Conservation (phyloP, 352 stramenopile genomes). For the Phytophthora nicotianae region DNA sequence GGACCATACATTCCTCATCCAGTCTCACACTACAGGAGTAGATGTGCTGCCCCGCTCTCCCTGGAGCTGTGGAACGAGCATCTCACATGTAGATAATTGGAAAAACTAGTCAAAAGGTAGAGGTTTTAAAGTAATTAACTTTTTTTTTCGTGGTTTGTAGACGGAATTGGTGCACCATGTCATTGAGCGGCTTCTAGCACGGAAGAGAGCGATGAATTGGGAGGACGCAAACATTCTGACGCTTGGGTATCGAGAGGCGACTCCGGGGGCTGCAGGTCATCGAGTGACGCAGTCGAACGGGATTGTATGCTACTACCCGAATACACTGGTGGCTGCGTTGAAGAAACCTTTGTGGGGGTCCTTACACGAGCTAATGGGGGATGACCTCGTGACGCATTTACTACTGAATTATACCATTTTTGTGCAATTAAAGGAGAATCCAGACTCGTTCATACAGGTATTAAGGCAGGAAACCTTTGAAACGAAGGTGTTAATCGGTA, state of each 20-base stretch:
- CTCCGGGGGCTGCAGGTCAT: constrained; percentile 49
- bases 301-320: constrained; percentile 77
- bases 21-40: constrained; percentile 4
- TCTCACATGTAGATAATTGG: constrained; percentile 40
- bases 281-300: constrained; percentile 59
- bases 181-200: constrained; percentile 54
- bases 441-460: constrained; percentile 66
- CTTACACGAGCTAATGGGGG: constrained; percentile 62
- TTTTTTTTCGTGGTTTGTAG: constrained; percentile 23
- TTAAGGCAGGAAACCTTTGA: neutral
- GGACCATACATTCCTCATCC: constrained; percentile 47
- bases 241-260: constrained; percentile 65
- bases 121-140: neutral
- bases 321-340: constrained; percentile 66
- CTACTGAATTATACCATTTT: constrained; percentile 70
- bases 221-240: constrained; percentile 69
- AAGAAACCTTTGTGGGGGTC: constrained; percentile 60
- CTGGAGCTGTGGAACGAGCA: constrained; percentile 37
- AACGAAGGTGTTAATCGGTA: neutral
- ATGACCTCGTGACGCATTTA: constrained; percentile 71
- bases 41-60: constrained; percentile 33
- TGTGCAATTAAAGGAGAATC: constrained; percentile 35
- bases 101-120: neutral
- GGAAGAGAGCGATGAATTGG: constrained; percentile 40
- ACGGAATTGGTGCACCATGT: constrained; percentile 53